Evolutionary conservation across 208 protist species (phyloP), one percentile per base, ranked within the genome.

Genomic region (Entamoeba invadens): DNA sequence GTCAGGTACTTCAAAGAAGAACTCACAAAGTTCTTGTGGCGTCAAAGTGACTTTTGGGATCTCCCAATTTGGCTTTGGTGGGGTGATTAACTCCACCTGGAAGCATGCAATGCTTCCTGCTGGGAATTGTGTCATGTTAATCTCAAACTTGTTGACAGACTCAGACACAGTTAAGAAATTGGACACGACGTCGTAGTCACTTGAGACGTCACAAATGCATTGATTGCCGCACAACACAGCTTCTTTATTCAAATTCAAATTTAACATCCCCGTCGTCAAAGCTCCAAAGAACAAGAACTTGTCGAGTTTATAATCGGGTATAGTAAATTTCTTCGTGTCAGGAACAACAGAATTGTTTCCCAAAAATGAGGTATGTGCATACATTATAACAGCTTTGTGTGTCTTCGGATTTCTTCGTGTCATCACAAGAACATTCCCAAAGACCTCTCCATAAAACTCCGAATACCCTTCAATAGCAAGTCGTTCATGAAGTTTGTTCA

Each of bases 401-500:
- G 94, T 95, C 16, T 91, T 35, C 6, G 93, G 93, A 45, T 51
- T 45, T 50, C 92, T 68, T 38, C 95, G 47, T 14, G 94, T 95
- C 31, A 95, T 8, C 3, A 35, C 25, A 47, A 95, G 3, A 18
- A 95, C 45, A 46, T 95, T 57, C 6, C 12, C n/a, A 45, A 44
- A 44, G 14, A 3, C 6, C 0, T 91, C 25, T 31, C 25, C 31
- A 91, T 91, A 38, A 38, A 91, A 38, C 18, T 91, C 68, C 0
- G 10, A 14, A 91, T 38, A 91, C 14, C 68, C 92, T 45, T 68
- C 44, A 44, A 12, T 14, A 16, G 46, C 3, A 94, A 44, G 42
- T 87, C 77, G 25, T 95, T 93, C 42, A 95, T 93, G 93, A 94
- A 95, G 6, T 92, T 93, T 44, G 94, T 51, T 47, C 44, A 91